These are phyloP conservation scores for Spencermartinsiella europaea DNA, from an alignment of 805 yeast species.

Conservation along the genomic window DNA sequence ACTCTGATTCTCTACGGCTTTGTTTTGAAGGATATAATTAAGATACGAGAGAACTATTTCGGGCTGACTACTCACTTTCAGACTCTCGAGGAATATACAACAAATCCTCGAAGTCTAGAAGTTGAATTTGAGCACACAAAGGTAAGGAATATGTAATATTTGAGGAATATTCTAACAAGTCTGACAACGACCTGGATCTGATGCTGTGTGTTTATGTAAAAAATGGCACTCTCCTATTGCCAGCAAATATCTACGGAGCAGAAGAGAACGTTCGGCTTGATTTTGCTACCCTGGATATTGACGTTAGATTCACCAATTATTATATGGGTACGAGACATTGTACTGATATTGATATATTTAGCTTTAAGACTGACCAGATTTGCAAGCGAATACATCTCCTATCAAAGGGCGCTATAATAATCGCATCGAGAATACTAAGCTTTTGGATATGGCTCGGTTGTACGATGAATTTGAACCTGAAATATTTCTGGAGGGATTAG, in stretches of 20 bases:
- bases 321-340: constrained; percentile 59
- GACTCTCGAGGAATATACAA: constrained; percentile 77
- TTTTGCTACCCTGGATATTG: constrained; percentile 65
- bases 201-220: constrained; percentile 64
- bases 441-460: constrained; percentile 15
- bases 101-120: constrained; percentile 20
- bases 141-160: constrained; percentile 5
- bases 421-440: constrained; percentile 11
- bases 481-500: constrained; percentile 51
- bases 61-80: constrained; percentile 81
- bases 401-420: constrained; percentile 34
- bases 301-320: constrained; percentile 80
- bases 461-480: constrained; percentile 29
- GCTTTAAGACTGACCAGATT: constrained; percentile 32
- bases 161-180: constrained; percentile 7
- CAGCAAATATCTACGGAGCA: constrained; percentile 64
- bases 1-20: constrained; percentile 75
- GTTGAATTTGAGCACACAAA: constrained; percentile 12
- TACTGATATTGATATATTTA: neutral
- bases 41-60: constrained; percentile 80
- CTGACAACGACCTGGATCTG: constrained; percentile 69
- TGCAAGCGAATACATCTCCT: constrained; percentile 70
- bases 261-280: constrained; percentile 55
- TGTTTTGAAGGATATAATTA: constrained; percentile 66
- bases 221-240: constrained; percentile 68